A percentile compares a stretch with the other conserved stretches of the same genome.
phyloP scores from a whole-genome alignment of 306 rosid genomes.

The Cucurbita moschata region DNA sequence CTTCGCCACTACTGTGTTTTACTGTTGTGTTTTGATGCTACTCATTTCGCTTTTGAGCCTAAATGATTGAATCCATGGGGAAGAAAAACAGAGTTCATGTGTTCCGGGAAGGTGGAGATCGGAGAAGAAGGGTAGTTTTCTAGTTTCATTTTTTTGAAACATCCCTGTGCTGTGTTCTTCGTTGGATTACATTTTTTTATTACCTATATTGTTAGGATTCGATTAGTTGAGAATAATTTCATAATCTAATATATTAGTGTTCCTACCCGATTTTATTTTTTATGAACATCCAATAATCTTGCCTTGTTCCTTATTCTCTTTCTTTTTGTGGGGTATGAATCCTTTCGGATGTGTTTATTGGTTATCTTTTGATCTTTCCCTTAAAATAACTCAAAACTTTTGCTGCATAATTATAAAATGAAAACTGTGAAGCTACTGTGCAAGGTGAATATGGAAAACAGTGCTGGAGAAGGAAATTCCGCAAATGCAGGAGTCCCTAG shows the following conservation, averaged over 20 bases:
- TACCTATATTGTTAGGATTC: background rate
- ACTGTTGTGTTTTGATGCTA: background rate
- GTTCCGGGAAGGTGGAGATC: background rate
- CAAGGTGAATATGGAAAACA: constrained; percentile 41
- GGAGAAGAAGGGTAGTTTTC: background rate
- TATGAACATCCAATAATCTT: background rate
- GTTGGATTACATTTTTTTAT: background rate
- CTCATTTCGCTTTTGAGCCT: background rate
- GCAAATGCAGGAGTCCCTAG: constrained; percentile 16
- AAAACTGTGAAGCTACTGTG: constrained; percentile 4
- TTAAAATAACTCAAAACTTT: background rate
- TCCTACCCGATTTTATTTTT: background rate
- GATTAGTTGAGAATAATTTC: background rate
- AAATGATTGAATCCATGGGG: background rate
- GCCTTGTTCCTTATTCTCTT: background rate
- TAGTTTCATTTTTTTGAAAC: background rate
- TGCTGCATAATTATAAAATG: background rate
- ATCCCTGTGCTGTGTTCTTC: background rate
- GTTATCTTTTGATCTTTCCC: background rate
- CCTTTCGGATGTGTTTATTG: background rate
- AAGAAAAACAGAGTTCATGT: background rate
- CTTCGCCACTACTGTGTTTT: background rate
- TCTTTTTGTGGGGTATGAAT: background rate
- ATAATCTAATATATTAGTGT: background rate
- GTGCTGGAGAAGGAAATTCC: constrained; percentile 28